Percentiles rank a stretch among this genome's conserved stretches.
phyloP scores from a whole-genome alignment of 495 filamentous ascomycete species.

The Penicillium flavigenum region DNA sequence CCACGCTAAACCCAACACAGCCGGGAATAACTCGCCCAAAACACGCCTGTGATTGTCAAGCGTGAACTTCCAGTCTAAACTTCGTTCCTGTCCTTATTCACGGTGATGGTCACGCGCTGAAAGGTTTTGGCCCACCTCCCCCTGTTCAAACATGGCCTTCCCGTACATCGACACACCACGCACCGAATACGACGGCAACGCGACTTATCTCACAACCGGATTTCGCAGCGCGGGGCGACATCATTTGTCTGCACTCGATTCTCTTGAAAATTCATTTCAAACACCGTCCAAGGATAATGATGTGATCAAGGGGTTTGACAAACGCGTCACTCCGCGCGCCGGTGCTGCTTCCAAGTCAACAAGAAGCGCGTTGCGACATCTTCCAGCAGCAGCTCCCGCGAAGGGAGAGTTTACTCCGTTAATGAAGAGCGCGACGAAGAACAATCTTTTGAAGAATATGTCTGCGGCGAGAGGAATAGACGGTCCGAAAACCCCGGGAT shows the following conservation, averaged over 20 bases:
- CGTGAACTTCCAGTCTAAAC: slow-evolving; percentile 4
- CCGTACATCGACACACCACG: slow-evolving; percentile 74
- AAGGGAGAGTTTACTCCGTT: slow-evolving; percentile 90
- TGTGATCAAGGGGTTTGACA: slow-evolving; percentile 65
- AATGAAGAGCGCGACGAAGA: slow-evolving; percentile 83
- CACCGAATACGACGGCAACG: slow-evolving; percentile 72
- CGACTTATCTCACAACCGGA: slow-evolving; percentile 68
- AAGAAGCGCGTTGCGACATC: slow-evolving; percentile 61
- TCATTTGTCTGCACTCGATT: slow-evolving; percentile 68
- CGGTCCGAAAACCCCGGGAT: slow-evolving; percentile 68
- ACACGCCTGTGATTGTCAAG: slow-evolving; percentile 33
- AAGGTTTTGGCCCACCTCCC: slow-evolving; percentile 15
- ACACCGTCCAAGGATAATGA: slow-evolving; percentile 80
- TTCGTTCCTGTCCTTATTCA: slow-evolving; percentile 12
- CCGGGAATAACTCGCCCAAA: slow-evolving; percentile 32
- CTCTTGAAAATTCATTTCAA: slow-evolving; percentile 78
- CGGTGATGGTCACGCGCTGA: slow-evolving; percentile 37
- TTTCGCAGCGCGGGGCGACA: slow-evolving; percentile 46
- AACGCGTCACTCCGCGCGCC: slow-evolving; percentile 67
- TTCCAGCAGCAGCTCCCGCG: slow-evolving; percentile 55
- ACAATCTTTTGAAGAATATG: slow-evolving; percentile 63
- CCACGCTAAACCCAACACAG: slow-evolving; percentile 17
- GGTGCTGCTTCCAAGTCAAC: slow-evolving; percentile 47
- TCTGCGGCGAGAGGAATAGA: slow-evolving; percentile 52
- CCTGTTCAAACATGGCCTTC: slow-evolving; percentile 40